Evolutionary conservation across 2,329 filamentous ascomycete species (phyloP), one percentile per base, ranked within the genome.

Genomic region (Xylaria polymorpha): DNA sequence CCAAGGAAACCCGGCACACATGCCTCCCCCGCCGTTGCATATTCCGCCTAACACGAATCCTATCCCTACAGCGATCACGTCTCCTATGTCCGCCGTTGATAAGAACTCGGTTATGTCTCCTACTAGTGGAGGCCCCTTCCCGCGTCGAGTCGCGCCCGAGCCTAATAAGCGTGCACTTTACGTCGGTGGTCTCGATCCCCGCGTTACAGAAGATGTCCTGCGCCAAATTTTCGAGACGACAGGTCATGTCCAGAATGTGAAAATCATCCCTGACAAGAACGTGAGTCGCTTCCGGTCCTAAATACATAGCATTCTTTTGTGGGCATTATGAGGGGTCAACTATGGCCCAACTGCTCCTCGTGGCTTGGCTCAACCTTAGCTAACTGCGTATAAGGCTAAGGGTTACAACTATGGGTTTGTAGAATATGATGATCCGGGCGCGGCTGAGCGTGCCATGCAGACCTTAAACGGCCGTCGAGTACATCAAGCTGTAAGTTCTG

Each of bases 261-360:
- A 99, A 87, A 98, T 99, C 79, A 99, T 99, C 80, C 96, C 96
- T 61, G 96, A 99, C 86, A 99, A 99, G 88, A 99, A 98, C 83
- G 94, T 97, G 85, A 88, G 94, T 90, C 25, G 32, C 51, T 59
- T n/a, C 41, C 55, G 46, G 37, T 32, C 55, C 61, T 7, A 41
- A 57, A 29, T 15, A 20, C 35, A 29, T 44, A 44, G n/a, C 35
- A 32, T 1, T 39, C 22, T 51, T 32, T 39, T 4, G 25, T 5
- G 15, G 25, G 15, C 15, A 53, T 53, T 35, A n/a, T 53, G 46
- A 22, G 46, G 6, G 46, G 50, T 10, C 50, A 53, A 32, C 41
- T 35, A 35, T 57, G 12, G 3, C 35, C 14, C 18, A 20, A n/a
- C 43, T 41, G 8, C 15, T 44, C 25, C 10, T 43, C 32, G 18